Evolutionary conservation across 2,329 filamentous ascomycete genomes (phyloP).

Genomic region (Allantophomopsis lycopodina): DNA sequence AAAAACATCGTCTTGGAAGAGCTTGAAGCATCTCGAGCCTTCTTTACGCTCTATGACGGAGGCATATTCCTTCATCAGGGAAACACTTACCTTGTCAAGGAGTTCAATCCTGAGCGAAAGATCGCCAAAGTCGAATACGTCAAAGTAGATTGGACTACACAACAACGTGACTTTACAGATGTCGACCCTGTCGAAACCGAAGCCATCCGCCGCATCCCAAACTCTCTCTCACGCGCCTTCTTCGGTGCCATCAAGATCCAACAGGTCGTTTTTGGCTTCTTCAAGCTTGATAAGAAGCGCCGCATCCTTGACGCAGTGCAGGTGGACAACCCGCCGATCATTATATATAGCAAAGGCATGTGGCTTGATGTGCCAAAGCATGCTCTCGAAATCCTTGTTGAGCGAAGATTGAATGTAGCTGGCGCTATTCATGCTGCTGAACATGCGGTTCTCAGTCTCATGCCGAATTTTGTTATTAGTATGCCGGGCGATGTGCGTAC

Average conservation of each 20-base stretch:
- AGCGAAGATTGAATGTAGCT: constrained; percentile 62
- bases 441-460: constrained; percentile 73
- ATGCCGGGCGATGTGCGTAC: constrained; percentile 87
- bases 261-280: constrained; percentile 88
- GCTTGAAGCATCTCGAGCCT: constrained; percentile 88
- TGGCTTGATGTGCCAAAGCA: constrained; percentile 82
- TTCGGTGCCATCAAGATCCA: constrained; percentile 78
- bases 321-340: constrained; percentile 85
- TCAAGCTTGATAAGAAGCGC: constrained; percentile 81
- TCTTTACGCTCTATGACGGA: constrained; percentile 92
- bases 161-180: constrained; percentile 86
- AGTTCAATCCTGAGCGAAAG: constrained; percentile 67
- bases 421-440: constrained; percentile 91
- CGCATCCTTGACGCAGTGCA: constrained; percentile 84
- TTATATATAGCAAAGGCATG: constrained; percentile 76
- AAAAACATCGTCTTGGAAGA: constrained; percentile 84
- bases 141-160: constrained; percentile 88
- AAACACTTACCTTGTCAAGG: constrained; percentile 80
- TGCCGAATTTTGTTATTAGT: constrained; percentile 83
- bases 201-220: constrained; percentile 58
- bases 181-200: constrained; percentile 90
- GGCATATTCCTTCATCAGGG: constrained; percentile 96
- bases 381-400: constrained; percentile 67
- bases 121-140: constrained; percentile 83
- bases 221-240: constrained; percentile 57